Base-by-base conservation (phyloP, 306 rosid genomes). In the Cicer judaicum region DNA sequence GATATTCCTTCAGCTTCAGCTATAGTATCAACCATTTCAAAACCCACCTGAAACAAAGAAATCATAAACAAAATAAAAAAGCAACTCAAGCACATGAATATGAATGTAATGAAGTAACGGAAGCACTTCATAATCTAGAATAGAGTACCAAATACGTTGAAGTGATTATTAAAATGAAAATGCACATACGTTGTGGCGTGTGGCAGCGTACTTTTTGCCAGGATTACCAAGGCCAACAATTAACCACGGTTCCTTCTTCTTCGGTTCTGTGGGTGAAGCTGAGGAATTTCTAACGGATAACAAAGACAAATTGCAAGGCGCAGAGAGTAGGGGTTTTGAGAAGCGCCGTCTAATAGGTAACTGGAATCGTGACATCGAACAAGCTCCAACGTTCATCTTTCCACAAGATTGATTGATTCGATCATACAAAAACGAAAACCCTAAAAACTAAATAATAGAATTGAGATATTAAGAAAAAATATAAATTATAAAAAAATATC, bases 1-100 rank as follows among this genome's bases (percentile, higher is more conserved):
- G 91, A 75, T 64, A 91, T 91, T 78, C 96, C 94, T 85, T 91
- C 96, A 79, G 96, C 89, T 83, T 88, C 96, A 56, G 97, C 98
- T 49, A 93, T 87, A 66, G 89, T 39, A 83, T 94, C 96, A 84
- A 94, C 92, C 95, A 94, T 85, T 85, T 88, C 96, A 78, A 94
- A 91, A 42, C 98, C 98, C 85, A 91, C 94, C 98, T 93, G 83
- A 52, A 85, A 74, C 59, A 42, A 59, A 38, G 61, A 12, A 15
- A 71, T 42, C 68, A 16, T 21, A 43, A 55, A 49, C 13, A 0
- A 19, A 55, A 29, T 29, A 29, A 55, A 55, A 55, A 18, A 8
- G 10, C 13, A 38, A 59, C 8, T 11, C 18, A 43, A 36, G 16
- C 14, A 79, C 43, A 5, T 19, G 62, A 54, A 54, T 19, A 19